Conservation (phyloP, 352 stramenopile species). For the Pythium biforme region DNA sequence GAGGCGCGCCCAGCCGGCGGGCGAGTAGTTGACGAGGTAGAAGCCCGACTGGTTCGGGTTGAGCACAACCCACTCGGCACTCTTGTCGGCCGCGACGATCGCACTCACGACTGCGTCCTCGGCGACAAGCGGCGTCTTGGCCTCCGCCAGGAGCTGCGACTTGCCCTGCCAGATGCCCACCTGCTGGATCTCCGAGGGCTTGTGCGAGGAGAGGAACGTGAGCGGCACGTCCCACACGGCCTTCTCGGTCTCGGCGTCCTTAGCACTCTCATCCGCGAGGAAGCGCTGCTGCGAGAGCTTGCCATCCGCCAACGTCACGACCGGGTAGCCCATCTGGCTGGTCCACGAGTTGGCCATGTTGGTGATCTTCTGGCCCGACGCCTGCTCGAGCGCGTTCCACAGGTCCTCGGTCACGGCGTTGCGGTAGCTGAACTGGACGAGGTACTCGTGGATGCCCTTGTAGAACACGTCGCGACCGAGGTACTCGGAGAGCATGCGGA, state of each 20-base stretch:
- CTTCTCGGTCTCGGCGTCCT: constrained; percentile 43
- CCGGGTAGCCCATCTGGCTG: constrained; percentile 92
- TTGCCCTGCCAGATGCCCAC: constrained; percentile 60
- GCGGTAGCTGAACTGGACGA: constrained; percentile 90
- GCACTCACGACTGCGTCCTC: constrained; percentile 64
- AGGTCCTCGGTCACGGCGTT: constrained; percentile 96
- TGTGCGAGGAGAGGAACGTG: constrained; percentile 53
- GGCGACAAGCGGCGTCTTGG: constrained; percentile 36
- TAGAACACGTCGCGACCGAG: constrained; percentile 77
- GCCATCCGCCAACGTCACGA: constrained; percentile 78
- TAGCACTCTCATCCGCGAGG: constrained; percentile 85
- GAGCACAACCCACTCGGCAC: constrained; percentile 92
- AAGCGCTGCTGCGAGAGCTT: constrained; percentile 92
- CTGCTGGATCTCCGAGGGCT: constrained; percentile 45
- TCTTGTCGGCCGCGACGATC: constrained; percentile 27
- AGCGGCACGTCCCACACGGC: constrained; percentile 86
- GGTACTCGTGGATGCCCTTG: constrained; percentile 91
- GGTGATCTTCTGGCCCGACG: constrained; percentile 88
- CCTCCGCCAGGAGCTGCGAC: constrained; percentile 16
- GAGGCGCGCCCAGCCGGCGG: constrained; percentile 83
- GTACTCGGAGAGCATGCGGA: constrained; percentile 79
- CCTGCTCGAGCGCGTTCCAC: constrained; percentile 92
- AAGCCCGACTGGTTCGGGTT: constrained; percentile 95
- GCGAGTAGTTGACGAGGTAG: constrained; percentile 93
- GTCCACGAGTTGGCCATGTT: constrained; percentile 94